phyloP scores from a whole-genome alignment of 768 basidiomycete genomes.

The Sutorius australiensis region DNA sequence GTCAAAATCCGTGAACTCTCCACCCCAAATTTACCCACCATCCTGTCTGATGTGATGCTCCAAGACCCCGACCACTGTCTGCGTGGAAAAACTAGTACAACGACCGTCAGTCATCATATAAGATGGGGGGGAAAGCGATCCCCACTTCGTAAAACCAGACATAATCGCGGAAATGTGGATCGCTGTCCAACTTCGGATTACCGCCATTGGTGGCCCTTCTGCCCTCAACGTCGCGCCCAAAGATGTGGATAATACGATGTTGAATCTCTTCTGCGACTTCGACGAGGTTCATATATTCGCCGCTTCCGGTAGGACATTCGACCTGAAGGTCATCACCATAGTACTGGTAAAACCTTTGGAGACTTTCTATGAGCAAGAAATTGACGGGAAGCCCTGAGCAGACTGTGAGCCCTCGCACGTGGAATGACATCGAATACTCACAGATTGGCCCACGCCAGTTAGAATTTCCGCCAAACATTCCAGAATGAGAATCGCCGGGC shows the following conservation, averaged over 20 bases:
- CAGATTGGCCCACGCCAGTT: conserved; percentile 94
- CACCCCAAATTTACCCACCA: conserved; percentile 51
- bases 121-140: background rate
- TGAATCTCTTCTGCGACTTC: conserved; percentile 96
- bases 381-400: conserved; percentile 87
- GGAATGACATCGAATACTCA: conserved; percentile 31
- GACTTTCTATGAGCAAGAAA: conserved; percentile 90
- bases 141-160: conserved; percentile 91
- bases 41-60: conserved; percentile 97
- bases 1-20: background rate
- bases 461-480: conserved; percentile 99
- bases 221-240: conserved; percentile 86
- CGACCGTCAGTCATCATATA: background rate
- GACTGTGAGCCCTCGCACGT: background rate
- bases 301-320: conserved; percentile 94
- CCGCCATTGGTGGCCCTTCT: conserved; percentile 91
- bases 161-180: conserved; percentile 96
- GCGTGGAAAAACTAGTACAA: conserved; percentile 83
- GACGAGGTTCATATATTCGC: conserved; percentile 96
- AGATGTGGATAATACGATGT: conserved; percentile 98
- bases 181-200: conserved; percentile 78
- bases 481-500: conserved; percentile 95
- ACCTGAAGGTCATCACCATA: conserved; percentile 91
- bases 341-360: conserved; percentile 97
- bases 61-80: conserved; percentile 87